Evolutionary conservation across 169 alveolate genomes (phyloP), one percentile per base, ranked within the genome.

Genomic region (Theileria parva): DNA sequence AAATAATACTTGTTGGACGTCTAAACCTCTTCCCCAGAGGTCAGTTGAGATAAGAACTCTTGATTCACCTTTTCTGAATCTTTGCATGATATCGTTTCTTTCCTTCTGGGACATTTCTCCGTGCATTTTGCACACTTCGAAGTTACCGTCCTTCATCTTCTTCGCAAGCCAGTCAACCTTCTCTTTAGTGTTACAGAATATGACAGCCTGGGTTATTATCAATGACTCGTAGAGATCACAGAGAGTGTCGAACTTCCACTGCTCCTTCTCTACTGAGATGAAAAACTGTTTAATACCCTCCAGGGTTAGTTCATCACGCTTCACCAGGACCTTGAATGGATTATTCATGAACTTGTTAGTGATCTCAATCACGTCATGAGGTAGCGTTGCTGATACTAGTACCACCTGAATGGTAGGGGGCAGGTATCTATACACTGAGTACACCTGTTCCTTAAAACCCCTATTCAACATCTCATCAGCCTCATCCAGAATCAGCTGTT

Each of bases 1-100:
- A 13, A 21, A 12, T 90, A 95, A 21, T 50, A 72, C 79, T 91
- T 98, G 99, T 92, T 98, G 98, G 51, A 98, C 99, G 91, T 98
- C 99, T 61, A 98, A 93, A 39, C 99, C 99, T 79, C 99, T 95
- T 39, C 99, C 99, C 99, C 99, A 98, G 48, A 98, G 93, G 93
- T 98, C 99, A 44, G 99, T 97, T 30, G 99, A 95, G 59, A 98
- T 97, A 81, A 98, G 86, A 39, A 98, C 99, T 79, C 99, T 91
- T 51, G 97, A 92, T 64, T 96, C 92, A 17, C 99, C 99, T 59
- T 94, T 89, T 77, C 99, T 92, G 91, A 97, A 98, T 77, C 97
- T 98, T 71, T 94, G 93, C 99, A 98, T 96, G 74, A 97, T 97
- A 75, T 96, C 96, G 92, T 98, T 99, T 80, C 99, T 92, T 86